Base-by-base conservation (phyloP, 768 basidiomycete species). In the Postia placenta region DNA sequence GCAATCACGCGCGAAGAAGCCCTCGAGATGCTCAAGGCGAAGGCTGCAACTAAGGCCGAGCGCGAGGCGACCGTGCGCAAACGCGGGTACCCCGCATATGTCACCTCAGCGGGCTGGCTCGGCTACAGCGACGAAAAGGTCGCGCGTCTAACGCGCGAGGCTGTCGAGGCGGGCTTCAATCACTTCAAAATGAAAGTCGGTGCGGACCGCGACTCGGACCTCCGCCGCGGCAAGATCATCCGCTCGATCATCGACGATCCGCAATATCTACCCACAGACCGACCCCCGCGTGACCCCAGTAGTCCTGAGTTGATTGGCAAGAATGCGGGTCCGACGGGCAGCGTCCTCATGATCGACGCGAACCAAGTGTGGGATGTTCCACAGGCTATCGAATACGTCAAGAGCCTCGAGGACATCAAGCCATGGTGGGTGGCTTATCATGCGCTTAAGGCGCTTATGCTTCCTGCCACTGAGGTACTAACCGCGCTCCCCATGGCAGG, bases 101-200 rank as follows among this genome's bases (percentile, higher is more conserved):
- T 94, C 42, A 95, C 93, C 17, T 90, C 87, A 23, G 92, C 87
- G 28, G 92, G 92, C 39, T 95, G 92, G 93, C 78, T 95, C 22
- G 87, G 92, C 2, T 98, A 97, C 69, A 81, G 78, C 15, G 93
- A 97, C 63, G 93, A 95, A 64, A 96, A 96, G 63, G 82, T 98
- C 22, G 78, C 81, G 1, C 77, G 82, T 6, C 77, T 98, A 45
- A 96, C 92, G 7, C 83, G 82, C 60, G 90, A 93, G 62, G 89
- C 92, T 26, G 74, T 98, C 45, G 68, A 76, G 20, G 80, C 78
- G 38, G 94, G 94, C 19, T 98, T 98, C 79, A 95, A 91, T 70
- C 93, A 96, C 70, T 98, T 98, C 80, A 97, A 97, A 71, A 93
- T 97, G 85, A 98, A 97, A 72, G 95, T 98, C 56, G 95, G 95